Evolutionary conservation across 345 rosid genomes (phyloP).

Genomic region (Rhizophora apiculata): DNA sequence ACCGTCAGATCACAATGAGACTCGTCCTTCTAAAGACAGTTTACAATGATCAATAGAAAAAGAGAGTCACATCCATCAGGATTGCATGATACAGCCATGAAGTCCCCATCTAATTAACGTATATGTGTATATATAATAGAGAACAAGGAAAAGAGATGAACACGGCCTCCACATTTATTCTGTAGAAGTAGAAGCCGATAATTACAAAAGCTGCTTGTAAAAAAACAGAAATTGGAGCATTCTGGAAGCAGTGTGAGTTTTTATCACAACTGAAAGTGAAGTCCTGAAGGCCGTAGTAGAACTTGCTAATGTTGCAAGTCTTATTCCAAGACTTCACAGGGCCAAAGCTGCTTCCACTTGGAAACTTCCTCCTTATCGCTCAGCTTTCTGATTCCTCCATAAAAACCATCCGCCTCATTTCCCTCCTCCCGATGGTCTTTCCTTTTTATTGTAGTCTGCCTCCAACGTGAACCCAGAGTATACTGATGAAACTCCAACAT

Average conservation of each 20-base stretch:
- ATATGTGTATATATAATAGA: too few species aligned
- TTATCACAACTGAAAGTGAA: background rate
- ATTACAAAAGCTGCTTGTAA: slow-evolving; percentile 7
- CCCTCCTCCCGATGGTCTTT: slow-evolving; percentile 71
- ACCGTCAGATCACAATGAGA: too few species aligned
- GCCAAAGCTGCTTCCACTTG: slow-evolving; percentile 71
- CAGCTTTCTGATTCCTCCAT: slow-evolving; percentile 81
- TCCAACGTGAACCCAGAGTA: slow-evolving; percentile 66
- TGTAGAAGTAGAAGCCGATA: background rate
- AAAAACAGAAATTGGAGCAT: too few species aligned
- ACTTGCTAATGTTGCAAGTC: background rate
- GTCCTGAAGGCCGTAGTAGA: background rate
- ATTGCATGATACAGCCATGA: slow-evolving; percentile 12
- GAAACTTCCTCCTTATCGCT: slow-evolving; percentile 51
- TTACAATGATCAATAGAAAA: background rate
- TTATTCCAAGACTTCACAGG: slow-evolving; percentile 47
- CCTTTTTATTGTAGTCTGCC: slow-evolving; percentile 50
- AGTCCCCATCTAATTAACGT: background rate
- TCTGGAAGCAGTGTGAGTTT: slow-evolving; percentile 1
- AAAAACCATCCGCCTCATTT: slow-evolving; percentile 64
- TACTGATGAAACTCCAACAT: slow-evolving; percentile 81
- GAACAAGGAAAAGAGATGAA: background rate
- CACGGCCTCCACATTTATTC: slow-evolving; percentile 9
- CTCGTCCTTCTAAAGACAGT: too few species aligned
- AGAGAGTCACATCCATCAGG: slow-evolving; percentile 17